Conservation (phyloP, 2,329 filamentous ascomycete genomes). For the Leptographium lundbergii region DNA sequence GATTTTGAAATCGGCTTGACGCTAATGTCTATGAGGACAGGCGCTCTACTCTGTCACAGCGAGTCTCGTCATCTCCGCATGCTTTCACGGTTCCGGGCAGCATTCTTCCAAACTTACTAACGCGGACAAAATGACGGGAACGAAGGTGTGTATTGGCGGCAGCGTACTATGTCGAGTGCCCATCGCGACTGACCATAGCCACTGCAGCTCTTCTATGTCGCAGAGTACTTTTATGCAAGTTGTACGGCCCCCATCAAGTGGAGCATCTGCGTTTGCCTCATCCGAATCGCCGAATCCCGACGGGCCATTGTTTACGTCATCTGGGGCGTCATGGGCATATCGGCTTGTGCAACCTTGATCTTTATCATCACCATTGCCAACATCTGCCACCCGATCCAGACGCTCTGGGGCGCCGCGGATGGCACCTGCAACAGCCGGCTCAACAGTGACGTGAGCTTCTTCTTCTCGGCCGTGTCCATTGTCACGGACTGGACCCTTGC, state of each 20-base stretch:
- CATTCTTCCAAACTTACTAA: not conserved
- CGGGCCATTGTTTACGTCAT: not conserved
- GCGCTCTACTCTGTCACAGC: not conserved
- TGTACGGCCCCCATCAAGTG: constrained; percentile 1
- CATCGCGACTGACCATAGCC: not conserved
- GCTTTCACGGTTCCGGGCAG: not conserved
- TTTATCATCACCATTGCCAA: constrained; percentile 1
- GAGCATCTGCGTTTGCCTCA: not conserved
- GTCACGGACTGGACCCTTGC: constrained; percentile 2
- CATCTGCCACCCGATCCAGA: constrained; percentile 1
- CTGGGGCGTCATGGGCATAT: not conserved
- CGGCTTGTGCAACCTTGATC: not conserved
- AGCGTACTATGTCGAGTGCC: not conserved
- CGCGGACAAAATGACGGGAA: not conserved
- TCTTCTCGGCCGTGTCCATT: constrained; percentile 1
- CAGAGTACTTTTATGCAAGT: not conserved
- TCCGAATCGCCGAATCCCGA: not conserved
- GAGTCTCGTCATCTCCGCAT: not conserved
- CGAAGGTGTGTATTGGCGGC: not conserved
- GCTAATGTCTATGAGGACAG: not conserved
- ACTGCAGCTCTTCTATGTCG: not conserved
- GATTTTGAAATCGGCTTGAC: not conserved
- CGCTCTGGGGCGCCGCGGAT: not conserved
- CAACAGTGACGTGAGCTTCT: constrained; percentile 2
- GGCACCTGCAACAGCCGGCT: not conserved